phyloP scores from a whole-genome alignment of 129 eudicot genomes.

The Gnaphalium uliginosum region DNA sequence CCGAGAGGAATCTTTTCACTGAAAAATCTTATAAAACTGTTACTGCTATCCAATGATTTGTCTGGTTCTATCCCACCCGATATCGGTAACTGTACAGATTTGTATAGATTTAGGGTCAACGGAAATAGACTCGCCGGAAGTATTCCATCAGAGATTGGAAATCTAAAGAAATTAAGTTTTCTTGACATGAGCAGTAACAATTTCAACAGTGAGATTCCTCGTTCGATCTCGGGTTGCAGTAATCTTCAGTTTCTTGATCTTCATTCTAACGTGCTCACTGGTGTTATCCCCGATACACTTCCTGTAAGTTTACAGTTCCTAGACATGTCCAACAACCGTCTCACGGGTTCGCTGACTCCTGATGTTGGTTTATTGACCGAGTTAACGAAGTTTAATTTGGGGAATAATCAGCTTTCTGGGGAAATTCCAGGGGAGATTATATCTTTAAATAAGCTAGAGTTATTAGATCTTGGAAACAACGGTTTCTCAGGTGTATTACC shows the following conservation, averaged over 20 bases:
- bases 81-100: constrained; percentile 74
- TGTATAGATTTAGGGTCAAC: constrained; percentile 74
- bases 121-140: constrained; percentile 62
- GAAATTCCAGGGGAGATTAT: constrained; percentile 69
- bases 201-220: constrained; percentile 69
- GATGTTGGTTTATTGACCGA: constrained; percentile 59
- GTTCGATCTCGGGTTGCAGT: constrained; percentile 63
- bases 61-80: constrained; percentile 86
- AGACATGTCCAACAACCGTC: constrained; percentile 75
- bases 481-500: constrained; percentile 77
- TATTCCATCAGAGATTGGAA: constrained; percentile 88
- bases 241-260: constrained; percentile 92
- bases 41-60: constrained; percentile 71
- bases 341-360: constrained; percentile 55
- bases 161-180: constrained; percentile 63
- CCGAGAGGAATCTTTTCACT: constrained; percentile 59
- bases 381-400: constrained; percentile 70
- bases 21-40: constrained; percentile 66
- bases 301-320: constrained; percentile 74
- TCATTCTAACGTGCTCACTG: constrained; percentile 66
- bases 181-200: constrained; percentile 72
- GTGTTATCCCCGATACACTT: constrained; percentile 61
- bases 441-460: constrained; percentile 67
- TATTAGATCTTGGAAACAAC: constrained; percentile 81
- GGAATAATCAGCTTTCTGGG: constrained; percentile 71